phyloP scores from a whole-genome alignment of 2,329 filamentous ascomycete species.

The Grosmannia clavigera region DNA sequence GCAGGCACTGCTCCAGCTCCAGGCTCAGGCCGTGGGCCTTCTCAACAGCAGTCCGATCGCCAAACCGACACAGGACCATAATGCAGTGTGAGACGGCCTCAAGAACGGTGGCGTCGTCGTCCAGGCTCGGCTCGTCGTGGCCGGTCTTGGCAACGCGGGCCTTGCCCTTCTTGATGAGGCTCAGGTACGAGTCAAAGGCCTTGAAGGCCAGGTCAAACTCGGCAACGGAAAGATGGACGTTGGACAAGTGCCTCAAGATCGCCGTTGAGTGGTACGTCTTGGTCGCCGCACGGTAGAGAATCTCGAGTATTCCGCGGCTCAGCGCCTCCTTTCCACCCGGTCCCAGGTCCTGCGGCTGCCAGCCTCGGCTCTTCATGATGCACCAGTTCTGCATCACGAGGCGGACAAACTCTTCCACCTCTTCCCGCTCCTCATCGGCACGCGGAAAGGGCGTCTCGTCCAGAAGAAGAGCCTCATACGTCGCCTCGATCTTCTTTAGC shows the following conservation, averaged over 20 bases:
- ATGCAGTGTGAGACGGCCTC: slow-evolving; percentile 72
- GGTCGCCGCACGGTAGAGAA: slow-evolving; percentile 78
- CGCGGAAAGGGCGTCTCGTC: slow-evolving; percentile 73
- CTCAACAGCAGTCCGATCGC: slow-evolving; percentile 59
- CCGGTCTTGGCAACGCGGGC: slow-evolving; percentile 71
- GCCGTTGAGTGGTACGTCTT: slow-evolving; percentile 94
- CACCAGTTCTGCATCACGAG: slow-evolving; percentile 77
- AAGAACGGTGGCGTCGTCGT: slow-evolving; percentile 65
- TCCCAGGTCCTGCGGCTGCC: slow-evolving; percentile 71
- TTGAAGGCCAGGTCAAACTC: slow-evolving; percentile 89
- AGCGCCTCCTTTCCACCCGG: slow-evolving; percentile 66
- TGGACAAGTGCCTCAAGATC: slow-evolving; percentile 76
- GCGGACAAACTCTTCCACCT: slow-evolving; percentile 73
- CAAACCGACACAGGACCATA: slow-evolving; percentile 69
- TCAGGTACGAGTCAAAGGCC: slow-evolving; percentile 82
- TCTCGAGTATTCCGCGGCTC: slow-evolving; percentile 68
- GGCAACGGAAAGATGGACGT: slow-evolving; percentile 72
- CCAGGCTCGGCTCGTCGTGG: slow-evolving; percentile 56
- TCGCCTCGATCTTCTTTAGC: slow-evolving; percentile 63
- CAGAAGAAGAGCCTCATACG: slow-evolving; percentile 69
- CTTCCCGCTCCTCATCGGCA: slow-evolving; percentile 63
- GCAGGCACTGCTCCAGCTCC: slow-evolving; percentile 64
- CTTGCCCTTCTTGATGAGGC: slow-evolving; percentile 76
- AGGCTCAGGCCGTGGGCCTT: slow-evolving; percentile 61
- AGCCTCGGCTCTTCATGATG: slow-evolving; percentile 64